These are phyloP conservation scores for Vigna trinervia DNA, from an alignment of 306 rosid genomes.

Conservation along the genomic window DNA sequence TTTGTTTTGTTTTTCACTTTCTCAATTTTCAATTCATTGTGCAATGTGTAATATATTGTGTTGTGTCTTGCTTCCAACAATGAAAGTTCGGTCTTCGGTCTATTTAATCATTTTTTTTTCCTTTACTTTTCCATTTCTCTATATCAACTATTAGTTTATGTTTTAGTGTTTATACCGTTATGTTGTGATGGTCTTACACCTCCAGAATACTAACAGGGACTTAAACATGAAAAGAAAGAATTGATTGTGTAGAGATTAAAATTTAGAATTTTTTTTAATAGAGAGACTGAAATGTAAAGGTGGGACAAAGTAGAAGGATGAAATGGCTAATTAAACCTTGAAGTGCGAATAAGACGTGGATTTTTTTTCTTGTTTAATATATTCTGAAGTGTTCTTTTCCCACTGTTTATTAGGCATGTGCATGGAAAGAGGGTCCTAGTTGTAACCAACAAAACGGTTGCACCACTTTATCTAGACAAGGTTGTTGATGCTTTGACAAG, in stretches of 20 bases:
- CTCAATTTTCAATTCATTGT: slow-evolving; percentile 12
- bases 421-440: slow-evolving; percentile 94
- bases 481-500: slow-evolving; percentile 77
- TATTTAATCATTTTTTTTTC: background rate
- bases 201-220: background rate
- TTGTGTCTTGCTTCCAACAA: background rate
- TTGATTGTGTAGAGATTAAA: too few relatives aligned
- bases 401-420: slow-evolving; percentile 70
- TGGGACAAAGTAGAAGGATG: background rate
- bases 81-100: too few relatives aligned
- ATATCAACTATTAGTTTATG: background rate
- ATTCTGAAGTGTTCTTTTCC: slow-evolving; percentile 16
- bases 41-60: background rate
- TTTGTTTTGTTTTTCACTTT: background rate
- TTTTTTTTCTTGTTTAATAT: background rate
- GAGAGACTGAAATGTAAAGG: too few relatives aligned
- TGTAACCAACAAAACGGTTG: slow-evolving; percentile 83
- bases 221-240: too few relatives aligned
- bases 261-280: too few relatives aligned
- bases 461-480: slow-evolving; percentile 80
- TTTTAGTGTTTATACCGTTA: background rate
- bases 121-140: background rate
- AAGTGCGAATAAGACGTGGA: background rate
- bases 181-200: background rate
- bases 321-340: background rate